Base-by-base conservation (phyloP, 202 grass and related monocot species). In the Schoenoplectus triqueter region DNA sequence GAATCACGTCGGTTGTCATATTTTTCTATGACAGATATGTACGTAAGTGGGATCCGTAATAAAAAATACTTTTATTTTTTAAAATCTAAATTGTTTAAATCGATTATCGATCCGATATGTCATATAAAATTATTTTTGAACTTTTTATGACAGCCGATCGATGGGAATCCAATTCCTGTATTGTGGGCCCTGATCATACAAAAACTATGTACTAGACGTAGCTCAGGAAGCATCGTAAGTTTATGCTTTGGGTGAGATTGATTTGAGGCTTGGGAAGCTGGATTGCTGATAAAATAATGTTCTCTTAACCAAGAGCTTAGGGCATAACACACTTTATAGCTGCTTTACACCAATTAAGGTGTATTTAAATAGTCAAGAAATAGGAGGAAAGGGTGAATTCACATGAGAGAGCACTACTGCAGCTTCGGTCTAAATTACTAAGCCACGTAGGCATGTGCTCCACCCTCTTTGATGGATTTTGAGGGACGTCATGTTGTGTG, bases 241-340 rank as follows among this genome's bases (percentile, higher is more conserved):
- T 7, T 74, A 52, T 54, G 72, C 54, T 22, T 73, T 48, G 73
- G 50, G 47, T 49, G 48, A 59, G 50, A 10, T 31, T 42, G 39
- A 64, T 65, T 81, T 19, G 78, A 56, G 19, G 11, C 50, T 39
- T 79, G 75, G 54, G 55, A 45, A 68, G 80, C 21, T n/a, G 48
- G 80, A 68, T 82, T 67, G 66, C 47, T 14, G 21, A 82, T 82
- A 82, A 51, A 82, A 67, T 68, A 82, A 39, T 51, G 45, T 68
- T 82, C 80, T 68, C 48, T 62, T 82, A 82, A 68, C 64, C 80
- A 31, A 82, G 80, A 82, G 64, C 55, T 79, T 79, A 79, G 75
- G 6, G 55, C 55, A 79, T 61, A 79, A 79, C 75, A 79, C 55
- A 79, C 75, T 79, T 79, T 61, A 79, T 61, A 79, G 75, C 75